Evolutionary conservation across 2,329 filamentous ascomycete genomes (phyloP).

Genomic region (Ascochyta pisi): DNA sequence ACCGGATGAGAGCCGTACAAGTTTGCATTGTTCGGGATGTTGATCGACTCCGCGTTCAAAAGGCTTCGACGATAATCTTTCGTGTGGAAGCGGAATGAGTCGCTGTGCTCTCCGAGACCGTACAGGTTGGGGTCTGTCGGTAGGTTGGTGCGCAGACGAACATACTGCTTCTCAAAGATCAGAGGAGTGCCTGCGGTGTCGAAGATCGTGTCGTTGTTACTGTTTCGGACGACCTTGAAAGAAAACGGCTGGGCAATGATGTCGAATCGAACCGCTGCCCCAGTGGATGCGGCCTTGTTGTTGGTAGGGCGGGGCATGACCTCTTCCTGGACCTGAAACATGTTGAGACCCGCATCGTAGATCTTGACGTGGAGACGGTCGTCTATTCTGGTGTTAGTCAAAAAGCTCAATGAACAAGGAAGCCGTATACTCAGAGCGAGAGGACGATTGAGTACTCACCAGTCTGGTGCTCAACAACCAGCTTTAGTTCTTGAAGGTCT

Average conservation of each 20-base stretch:
- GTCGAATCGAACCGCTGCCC: conserved; percentile 61
- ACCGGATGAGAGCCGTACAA: conserved; percentile 77
- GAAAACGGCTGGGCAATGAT: conserved; percentile 67
- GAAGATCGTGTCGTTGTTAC: conserved; percentile 67
- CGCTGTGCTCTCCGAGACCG: conserved; percentile 79
- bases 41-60: conserved; percentile 72
- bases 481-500: conserved; percentile 63
- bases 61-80: conserved; percentile 73
- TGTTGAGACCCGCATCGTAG: conserved; percentile 70
- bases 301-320: conserved; percentile 68
- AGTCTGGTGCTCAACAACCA: conserved; percentile 68
- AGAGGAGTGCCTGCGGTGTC: conserved; percentile 71
- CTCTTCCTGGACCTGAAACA: conserved; percentile 76
- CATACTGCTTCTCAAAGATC: conserved; percentile 79
- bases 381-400: conserved; percentile 51
- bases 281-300: conserved; percentile 38
- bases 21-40: conserved; percentile 66
- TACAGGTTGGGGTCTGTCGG: conserved; percentile 75
- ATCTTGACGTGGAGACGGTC: conserved; percentile 77
- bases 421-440: not conserved
- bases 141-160: conserved; percentile 73
- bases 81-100: conserved; percentile 71
- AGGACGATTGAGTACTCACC: conserved; percentile 49
- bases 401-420: not conserved
- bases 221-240: conserved; percentile 68